phyloP scores from a whole-genome alignment of 2,329 filamentous ascomycete genomes.

The Trichoderma sp. region DNA sequence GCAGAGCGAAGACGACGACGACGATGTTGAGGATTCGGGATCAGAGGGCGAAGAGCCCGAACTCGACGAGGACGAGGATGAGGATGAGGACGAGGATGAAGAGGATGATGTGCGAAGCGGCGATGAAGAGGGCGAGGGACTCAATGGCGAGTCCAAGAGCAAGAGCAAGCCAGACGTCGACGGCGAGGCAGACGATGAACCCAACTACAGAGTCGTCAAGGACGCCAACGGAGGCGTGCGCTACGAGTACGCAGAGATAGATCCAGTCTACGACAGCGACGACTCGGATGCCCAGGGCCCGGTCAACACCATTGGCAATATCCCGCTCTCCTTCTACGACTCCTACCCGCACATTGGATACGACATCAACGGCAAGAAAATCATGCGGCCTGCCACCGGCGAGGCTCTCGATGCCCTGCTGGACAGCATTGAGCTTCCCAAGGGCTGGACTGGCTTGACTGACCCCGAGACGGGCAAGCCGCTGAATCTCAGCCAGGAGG shows the following conservation, averaged over 20 bases:
- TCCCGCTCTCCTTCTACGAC: slow-evolving; percentile 93
- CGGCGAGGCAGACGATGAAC: slow-evolving; percentile 12
- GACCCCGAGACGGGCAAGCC: slow-evolving; percentile 94
- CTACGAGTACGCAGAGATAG: slow-evolving; percentile 91
- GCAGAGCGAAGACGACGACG: slow-evolving; percentile 45
- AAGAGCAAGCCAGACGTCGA: not conserved
- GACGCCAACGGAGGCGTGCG: slow-evolving; percentile 89
- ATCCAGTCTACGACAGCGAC: slow-evolving; percentile 94
- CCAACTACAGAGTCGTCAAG: slow-evolving; percentile 53
- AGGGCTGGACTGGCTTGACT: slow-evolving; percentile 95
- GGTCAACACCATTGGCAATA: slow-evolving; percentile 91
- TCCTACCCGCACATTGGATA: slow-evolving; percentile 98
- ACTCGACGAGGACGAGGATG: slow-evolving; percentile 43
- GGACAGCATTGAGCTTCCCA: slow-evolving; percentile 93
- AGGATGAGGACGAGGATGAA: slow-evolving; percentile 32
- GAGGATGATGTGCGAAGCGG: slow-evolving; percentile 1
- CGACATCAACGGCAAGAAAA: slow-evolving; percentile 97
- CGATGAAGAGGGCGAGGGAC: not conserved
- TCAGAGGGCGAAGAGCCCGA: slow-evolving; percentile 32
- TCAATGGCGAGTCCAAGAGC: not conserved
- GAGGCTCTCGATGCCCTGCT: slow-evolving; percentile 90
- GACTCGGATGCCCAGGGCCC: slow-evolving; percentile 79
- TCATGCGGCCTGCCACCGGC: slow-evolving; percentile 91
- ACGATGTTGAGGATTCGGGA: slow-evolving; percentile 14
- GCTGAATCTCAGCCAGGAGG: slow-evolving; percentile 79